These are phyloP conservation scores for Leccinum uliginosum DNA, from an alignment of 768 basidiomycete genomes.

Conservation along the genomic window DNA sequence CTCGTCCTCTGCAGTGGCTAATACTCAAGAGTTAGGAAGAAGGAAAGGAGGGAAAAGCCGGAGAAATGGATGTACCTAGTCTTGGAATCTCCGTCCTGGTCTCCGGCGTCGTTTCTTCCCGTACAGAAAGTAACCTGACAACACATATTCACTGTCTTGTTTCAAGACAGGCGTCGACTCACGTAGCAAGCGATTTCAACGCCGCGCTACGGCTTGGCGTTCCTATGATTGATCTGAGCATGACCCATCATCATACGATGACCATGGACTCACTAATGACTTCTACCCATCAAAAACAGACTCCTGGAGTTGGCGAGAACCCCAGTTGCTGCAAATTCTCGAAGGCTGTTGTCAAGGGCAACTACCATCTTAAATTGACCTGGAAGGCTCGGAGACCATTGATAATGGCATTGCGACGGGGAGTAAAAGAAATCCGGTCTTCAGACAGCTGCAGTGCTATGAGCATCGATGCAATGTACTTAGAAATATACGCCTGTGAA, in stretches of 20 bases:
- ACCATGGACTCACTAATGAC: conserved; percentile 74
- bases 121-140: conserved; percentile 61
- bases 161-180: conserved; percentile 81
- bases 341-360: conserved; percentile 67
- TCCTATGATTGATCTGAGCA: conserved; percentile 35
- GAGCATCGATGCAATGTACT: conserved; percentile 97
- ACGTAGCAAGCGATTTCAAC: conserved; percentile 72
- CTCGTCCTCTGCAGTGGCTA: conserved; percentile 40
- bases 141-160: conserved; percentile 56
- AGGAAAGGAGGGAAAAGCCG: background rate
- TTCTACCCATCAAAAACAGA: conserved; percentile 94
- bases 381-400: conserved; percentile 87
- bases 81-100: conserved; percentile 19
- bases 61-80: conserved; percentile 18
- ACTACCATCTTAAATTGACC: conserved; percentile 85
- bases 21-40: background rate
- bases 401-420: conserved; percentile 91
- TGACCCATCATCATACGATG: no score
- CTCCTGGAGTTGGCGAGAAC: conserved; percentile 76
- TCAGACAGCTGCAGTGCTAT: conserved; percentile 98
- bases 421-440: conserved; percentile 89
- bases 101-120: conserved; percentile 41
- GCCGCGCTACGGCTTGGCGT: conserved; percentile 76
- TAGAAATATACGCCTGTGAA: conserved; percentile 89
- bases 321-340: conserved; percentile 80